Evolutionary conservation across 148 eudicot species (phyloP).

Genomic region (Rhododendron williamsianum): DNA sequence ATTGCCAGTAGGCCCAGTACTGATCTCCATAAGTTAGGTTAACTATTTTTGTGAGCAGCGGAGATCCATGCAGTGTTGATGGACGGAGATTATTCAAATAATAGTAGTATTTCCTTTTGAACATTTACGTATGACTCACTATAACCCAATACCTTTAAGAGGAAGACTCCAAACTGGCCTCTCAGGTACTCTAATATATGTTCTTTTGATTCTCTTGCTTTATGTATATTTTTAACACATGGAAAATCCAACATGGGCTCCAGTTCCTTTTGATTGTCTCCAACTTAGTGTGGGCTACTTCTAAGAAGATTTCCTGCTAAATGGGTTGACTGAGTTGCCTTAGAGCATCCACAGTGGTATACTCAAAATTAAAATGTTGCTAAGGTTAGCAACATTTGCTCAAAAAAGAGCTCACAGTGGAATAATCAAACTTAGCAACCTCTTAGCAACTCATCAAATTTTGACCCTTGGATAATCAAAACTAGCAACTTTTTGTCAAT

Average conservation of each 20-base stretch:
- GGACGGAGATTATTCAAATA: background rate
- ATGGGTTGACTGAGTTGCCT: background rate
- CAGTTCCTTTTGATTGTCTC: background rate
- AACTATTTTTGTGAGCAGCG: background rate
- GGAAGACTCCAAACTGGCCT: background rate
- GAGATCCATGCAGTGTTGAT: background rate
- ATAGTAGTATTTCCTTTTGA: too few relatives aligned
- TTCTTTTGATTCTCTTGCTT: background rate
- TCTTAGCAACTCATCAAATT: too few relatives aligned
- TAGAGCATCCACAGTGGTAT: too few relatives aligned
- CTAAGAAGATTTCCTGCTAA: background rate
- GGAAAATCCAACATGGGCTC: background rate
- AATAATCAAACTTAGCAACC: too few relatives aligned
- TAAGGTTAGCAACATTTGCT: too few relatives aligned
- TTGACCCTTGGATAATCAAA: too few relatives aligned
- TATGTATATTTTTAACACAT: background rate
- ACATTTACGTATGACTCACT: background rate
- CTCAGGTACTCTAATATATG: background rate
- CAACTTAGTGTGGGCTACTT: background rate
- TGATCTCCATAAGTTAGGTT: background rate
- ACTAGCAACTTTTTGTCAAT: too few relatives aligned
- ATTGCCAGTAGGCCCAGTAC: too few relatives aligned
- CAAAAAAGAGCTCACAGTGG: too few relatives aligned
- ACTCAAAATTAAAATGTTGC: too few relatives aligned
- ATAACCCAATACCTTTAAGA: background rate